phyloP scores from a whole-genome alignment of 2,329 filamentous ascomycete genomes.

The Ilyonectria robusta region DNA sequence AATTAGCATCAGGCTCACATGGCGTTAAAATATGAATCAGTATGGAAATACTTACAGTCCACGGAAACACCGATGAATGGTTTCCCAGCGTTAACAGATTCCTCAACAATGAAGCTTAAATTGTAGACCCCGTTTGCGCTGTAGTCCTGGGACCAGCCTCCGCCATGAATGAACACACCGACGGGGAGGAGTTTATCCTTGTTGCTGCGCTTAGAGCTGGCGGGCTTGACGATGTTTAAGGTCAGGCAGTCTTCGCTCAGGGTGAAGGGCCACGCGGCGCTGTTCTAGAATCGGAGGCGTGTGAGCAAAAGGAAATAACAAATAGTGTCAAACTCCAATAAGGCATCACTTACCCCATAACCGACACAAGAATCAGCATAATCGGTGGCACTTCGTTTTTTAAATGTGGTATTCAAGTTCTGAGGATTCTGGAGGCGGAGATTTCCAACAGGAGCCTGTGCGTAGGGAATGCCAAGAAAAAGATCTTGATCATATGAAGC shows the following conservation, averaged over 20 bases:
- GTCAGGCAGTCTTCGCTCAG: constrained; percentile 42
- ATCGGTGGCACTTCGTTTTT: constrained; percentile 35
- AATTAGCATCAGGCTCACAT: neutral
- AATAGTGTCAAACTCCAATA: neutral
- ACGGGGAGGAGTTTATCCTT: constrained; percentile 40
- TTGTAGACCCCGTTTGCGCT: constrained; percentile 69
- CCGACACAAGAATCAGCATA: constrained; percentile 46
- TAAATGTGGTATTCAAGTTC: constrained; percentile 27
- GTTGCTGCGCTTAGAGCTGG: constrained; percentile 7
- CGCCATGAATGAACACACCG: constrained; percentile 51
- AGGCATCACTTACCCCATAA: constrained; percentile 34
- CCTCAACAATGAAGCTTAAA: constrained; percentile 69
- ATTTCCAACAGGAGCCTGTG: constrained; percentile 28
- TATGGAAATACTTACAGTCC: constrained; percentile 33
- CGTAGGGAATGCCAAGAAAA: constrained; percentile 41
- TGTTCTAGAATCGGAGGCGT: constrained; percentile 24
- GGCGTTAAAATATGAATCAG: fast-evolving
- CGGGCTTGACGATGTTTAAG: constrained; percentile 39
- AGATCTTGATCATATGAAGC: constrained; percentile 39
- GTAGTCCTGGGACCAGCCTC: constrained; percentile 58
- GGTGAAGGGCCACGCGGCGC: constrained; percentile 33
- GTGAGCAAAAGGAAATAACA: neutral
- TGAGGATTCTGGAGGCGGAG: constrained; percentile 20
- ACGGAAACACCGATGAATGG: constrained; percentile 41
- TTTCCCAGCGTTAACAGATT: constrained; percentile 46